phyloP scores from a whole-genome alignment of 2,329 filamentous ascomycete genomes.

The Trichocomaceae sp. region DNA sequence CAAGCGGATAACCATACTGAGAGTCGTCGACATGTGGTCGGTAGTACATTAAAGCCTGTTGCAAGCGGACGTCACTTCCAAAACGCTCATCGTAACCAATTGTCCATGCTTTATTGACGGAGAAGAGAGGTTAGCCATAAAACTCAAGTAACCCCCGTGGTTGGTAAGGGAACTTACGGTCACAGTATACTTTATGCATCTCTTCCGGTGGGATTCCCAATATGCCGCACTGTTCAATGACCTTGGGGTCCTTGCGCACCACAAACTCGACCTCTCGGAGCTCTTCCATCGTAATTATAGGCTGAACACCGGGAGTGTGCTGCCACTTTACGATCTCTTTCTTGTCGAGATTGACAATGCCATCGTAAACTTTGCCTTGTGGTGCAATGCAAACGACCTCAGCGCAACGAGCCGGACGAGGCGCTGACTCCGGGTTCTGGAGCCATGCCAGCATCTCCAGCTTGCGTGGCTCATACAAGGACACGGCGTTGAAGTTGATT shows the following conservation, averaged over 20 bases:
- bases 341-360: conserved; percentile 64
- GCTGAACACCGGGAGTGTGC: conserved; percentile 68
- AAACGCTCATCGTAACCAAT: conserved; percentile 92
- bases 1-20: conserved; percentile 85
- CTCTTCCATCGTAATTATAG: conserved; percentile 89
- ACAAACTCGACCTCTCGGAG: conserved; percentile 71
- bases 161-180: conserved; percentile 50
- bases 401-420: conserved; percentile 64
- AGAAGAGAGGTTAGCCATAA: not conserved
- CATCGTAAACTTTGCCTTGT: conserved; percentile 75
- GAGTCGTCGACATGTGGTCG: conserved; percentile 76
- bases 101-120: conserved; percentile 61
- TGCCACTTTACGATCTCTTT: conserved; percentile 68
- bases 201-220: conserved; percentile 73
- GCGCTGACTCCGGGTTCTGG: conserved; percentile 52
- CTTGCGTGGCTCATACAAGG: conserved; percentile 79
- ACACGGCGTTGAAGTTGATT: conserved; percentile 80
- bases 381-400: conserved; percentile 77
- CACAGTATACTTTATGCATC: conserved; percentile 95
- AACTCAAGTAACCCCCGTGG: no score
- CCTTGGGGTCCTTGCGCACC: conserved; percentile 69
- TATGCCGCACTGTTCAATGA: conserved; percentile 83
- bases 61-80: conserved; percentile 68
- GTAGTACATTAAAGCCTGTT: conserved; percentile 96
- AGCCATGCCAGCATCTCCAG: conserved; percentile 76